phyloP scores from a whole-genome alignment of 2,329 filamentous ascomycete species.

The Trichoderma sp. region DNA sequence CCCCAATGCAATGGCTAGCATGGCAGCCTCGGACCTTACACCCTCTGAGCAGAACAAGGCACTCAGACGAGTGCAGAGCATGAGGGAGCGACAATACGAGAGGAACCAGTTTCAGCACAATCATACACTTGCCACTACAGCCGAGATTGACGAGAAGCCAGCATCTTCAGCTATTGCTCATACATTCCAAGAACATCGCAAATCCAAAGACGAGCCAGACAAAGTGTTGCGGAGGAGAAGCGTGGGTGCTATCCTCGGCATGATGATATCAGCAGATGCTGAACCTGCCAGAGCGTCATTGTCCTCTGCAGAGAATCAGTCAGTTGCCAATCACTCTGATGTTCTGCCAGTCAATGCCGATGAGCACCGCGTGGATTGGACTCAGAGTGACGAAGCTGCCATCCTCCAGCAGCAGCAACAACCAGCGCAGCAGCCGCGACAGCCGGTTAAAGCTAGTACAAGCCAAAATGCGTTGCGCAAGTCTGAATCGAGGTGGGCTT shows the following conservation, averaged over 20 bases:
- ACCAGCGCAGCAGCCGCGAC: not conserved
- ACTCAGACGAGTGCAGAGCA: constrained; percentile 43
- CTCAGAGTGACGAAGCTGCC: constrained; percentile 54
- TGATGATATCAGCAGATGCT: constrained; percentile 21
- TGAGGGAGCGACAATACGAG: constrained; percentile 42
- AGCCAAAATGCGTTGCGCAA: constrained; percentile 42
- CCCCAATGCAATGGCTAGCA: constrained; percentile 29
- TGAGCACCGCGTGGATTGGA: constrained; percentile 57
- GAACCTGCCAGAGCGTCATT: not conserved
- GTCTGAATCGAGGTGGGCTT: constrained; percentile 52
- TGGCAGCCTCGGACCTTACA: constrained; percentile 32
- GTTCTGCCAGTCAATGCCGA: constrained; percentile 30
- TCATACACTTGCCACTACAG: constrained; percentile 41
- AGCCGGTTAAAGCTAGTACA: constrained; percentile 5
- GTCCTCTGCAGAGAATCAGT: constrained; percentile 9
- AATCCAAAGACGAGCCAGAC: constrained; percentile 4
- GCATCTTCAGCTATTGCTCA: constrained; percentile 28
- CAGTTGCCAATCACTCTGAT: constrained; percentile 31
- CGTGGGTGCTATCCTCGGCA: constrained; percentile 39
- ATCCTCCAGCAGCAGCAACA: constrained; percentile 20
- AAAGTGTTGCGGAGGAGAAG: constrained; percentile 40
- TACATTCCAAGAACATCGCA: constrained; percentile 17
- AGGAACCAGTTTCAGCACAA: constrained; percentile 49
- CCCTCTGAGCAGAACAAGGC: constrained; percentile 41
- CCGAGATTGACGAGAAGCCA: constrained; percentile 36